Conservation (phyloP, 352 stramenopile species). For the Aphanomyces stellatus region DNA sequence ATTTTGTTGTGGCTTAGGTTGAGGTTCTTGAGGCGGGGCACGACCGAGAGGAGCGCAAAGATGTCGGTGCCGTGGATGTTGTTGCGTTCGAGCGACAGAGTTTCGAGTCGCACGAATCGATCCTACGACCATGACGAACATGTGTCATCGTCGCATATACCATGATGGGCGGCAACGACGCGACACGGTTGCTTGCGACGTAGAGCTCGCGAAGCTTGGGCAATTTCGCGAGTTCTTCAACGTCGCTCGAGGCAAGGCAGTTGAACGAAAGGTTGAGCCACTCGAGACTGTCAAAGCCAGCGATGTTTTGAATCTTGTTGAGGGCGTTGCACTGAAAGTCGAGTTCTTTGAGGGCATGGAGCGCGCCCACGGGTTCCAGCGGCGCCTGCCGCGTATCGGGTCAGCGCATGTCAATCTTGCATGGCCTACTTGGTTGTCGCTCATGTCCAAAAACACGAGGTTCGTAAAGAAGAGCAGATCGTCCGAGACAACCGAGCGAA, state of each 20-base stretch:
- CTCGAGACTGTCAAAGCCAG: conserved; percentile 57
- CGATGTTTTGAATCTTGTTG: conserved; percentile 33
- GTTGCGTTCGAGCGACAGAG: conserved; percentile 71
- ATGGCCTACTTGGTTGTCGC: conserved; percentile 58
- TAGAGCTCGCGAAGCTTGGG: conserved; percentile 72
- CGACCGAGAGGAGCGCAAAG: conserved; percentile 60
- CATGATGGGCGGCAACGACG: conserved; percentile 60
- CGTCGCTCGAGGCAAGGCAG: conserved; percentile 45
- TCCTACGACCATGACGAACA: conserved; percentile 5
- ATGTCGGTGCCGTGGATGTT: conserved; percentile 50
- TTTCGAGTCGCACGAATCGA: conserved; percentile 60
- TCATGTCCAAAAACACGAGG: conserved; percentile 64
- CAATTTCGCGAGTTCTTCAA: conserved; percentile 64
- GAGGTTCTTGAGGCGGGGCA: conserved; percentile 55
- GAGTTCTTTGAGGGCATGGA: conserved; percentile 55
- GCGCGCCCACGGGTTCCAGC: conserved; percentile 53
- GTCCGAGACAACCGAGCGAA: conserved; percentile 51
- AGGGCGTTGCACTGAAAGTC: conserved; percentile 78
- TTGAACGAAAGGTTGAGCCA: conserved; percentile 71
- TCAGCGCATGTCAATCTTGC: background rate
- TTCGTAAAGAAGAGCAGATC: conserved; percentile 75
- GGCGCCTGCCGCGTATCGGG: conserved; percentile 25
- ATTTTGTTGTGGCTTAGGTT: conserved; percentile 80
- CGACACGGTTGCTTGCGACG: conserved; percentile 60
- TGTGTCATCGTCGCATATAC: conserved; percentile 21